These are phyloP conservation scores for Mortierella sp. DNA, from an alignment of 371 early-diverging fungal species.

Conservation along the genomic window DNA sequence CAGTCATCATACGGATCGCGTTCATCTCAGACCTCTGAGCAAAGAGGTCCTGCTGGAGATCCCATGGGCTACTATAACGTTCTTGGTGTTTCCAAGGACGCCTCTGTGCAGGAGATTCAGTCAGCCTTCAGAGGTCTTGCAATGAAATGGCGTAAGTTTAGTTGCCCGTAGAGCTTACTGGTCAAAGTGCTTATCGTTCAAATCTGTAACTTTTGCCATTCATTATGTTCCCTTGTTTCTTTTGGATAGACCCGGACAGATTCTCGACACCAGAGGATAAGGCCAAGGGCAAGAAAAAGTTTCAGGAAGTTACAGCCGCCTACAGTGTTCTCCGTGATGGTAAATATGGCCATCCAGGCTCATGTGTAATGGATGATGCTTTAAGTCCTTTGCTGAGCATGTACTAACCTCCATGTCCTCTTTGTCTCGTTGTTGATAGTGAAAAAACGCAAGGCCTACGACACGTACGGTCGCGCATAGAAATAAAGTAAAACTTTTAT, in stretches of 20 bases:
- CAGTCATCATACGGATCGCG: conserved; percentile 38
- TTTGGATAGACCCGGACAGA: conserved; percentile 69
- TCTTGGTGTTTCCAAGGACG: conserved; percentile 61
- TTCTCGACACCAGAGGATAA: conserved; percentile 67
- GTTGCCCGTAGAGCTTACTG: background rate
- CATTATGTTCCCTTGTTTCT: background rate
- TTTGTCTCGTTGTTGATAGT: background rate
- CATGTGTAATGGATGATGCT: too few species aligned
- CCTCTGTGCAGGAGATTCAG: conserved; percentile 71
- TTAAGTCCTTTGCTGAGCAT: too few species aligned
- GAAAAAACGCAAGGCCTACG: conserved; percentile 42
- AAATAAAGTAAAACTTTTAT: too few species aligned
- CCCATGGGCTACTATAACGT: conserved; percentile 66
- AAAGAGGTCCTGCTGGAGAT: conserved; percentile 51
- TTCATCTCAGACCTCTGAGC: conserved; percentile 28
- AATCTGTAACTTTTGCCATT: background rate
- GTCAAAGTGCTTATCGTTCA: background rate
- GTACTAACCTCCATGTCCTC: too few species aligned
- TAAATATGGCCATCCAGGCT: conserved; percentile 30
- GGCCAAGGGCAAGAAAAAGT: conserved; percentile 65
- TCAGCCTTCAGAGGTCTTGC: conserved; percentile 70
- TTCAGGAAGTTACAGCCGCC: conserved; percentile 70
- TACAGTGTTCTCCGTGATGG: conserved; percentile 73
- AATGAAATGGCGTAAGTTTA: conserved; percentile 58
- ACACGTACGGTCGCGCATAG: conserved; percentile 31